Base-by-base conservation (phyloP, 768 basidiomycete species). In the Aureoboletus auriporus region DNA sequence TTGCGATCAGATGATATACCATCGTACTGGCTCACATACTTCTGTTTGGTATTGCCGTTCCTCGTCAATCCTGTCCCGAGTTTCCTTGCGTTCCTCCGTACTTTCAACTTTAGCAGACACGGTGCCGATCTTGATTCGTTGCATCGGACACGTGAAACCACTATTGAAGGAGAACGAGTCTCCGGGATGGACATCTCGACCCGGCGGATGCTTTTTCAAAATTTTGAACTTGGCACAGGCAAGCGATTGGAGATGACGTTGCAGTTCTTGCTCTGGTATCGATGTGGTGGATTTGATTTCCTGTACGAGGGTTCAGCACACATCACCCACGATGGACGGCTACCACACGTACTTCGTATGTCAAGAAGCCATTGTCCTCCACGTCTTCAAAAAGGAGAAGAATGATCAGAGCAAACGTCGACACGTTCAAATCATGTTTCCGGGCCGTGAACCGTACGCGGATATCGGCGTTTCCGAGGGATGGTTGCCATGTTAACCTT, bases 171-270 rank as follows among this genome's bases (percentile, higher is more conserved):
- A 84, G 69, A 99, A 99, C 2, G 80, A 74, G 66, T 99, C 96
- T 10, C 70, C 72, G 0, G 73, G 56, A 44, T 82, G 70, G 34
- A 99, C 78, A 17, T 98, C 94, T 36, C 94, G 80, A 8, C 91
- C 82, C 35, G 87, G 80, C 0, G 95, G 96, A 51, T 86, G 84
- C 61, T 98, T 98, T 68, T 84, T 92, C 54, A 99, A 69, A 27
- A 99, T 75, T 60, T 93, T 93, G 73, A 77, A 93, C 65, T 93
- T 98, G 9, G 89, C 93, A 62, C 95, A 97, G 0, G 96, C 94
- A 20, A 99, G 76, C 0, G 95, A 93, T 63, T 99, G 96, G 3
- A 99, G 77, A 56, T 93, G 88, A n/a, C 96, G 86, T 61, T 86
- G 83, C 2, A 98, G 76, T 49, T 98, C 94, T 0, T 52, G 52